Conservation (phyloP, 1,139 yeast genomes). For the Magnusiomyces clavatus region DNA sequence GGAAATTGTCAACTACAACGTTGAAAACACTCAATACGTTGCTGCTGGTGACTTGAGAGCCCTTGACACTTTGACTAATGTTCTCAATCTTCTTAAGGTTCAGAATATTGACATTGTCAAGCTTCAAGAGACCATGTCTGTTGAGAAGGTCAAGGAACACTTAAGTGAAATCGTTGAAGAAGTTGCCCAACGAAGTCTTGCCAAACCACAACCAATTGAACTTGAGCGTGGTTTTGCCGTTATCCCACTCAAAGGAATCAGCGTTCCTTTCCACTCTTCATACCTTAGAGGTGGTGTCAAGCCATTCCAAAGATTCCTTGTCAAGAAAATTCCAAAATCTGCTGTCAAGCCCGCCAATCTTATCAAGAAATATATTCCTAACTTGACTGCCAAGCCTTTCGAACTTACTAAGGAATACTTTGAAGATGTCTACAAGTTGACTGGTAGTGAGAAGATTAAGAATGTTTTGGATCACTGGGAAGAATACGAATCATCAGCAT, state of each 20-base stretch:
- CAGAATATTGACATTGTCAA: slow-evolving; percentile 92
- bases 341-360: slow-evolving; percentile 92
- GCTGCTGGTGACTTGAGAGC: slow-evolving; percentile 98
- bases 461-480: slow-evolving; percentile 93
- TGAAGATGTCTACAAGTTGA: slow-evolving; percentile 87
- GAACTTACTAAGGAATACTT: slow-evolving; percentile 93
- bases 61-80: slow-evolving; percentile 86
- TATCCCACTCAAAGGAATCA: slow-evolving; percentile 95
- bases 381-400: slow-evolving; percentile 96
- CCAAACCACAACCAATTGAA: slow-evolving; percentile 94
- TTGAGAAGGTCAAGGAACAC: slow-evolving; percentile 84
- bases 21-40: slow-evolving; percentile 96
- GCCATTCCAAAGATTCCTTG: slow-evolving; percentile 96
- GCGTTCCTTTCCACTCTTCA: slow-evolving; percentile 98
- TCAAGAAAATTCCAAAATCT: slow-evolving; percentile 90
- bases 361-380: slow-evolving; percentile 94
- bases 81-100: slow-evolving; percentile 81
- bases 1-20: slow-evolving; percentile 97
- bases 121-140: slow-evolving; percentile 69
- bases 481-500: slow-evolving; percentile 40
- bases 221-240: slow-evolving; percentile 97
- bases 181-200: slow-evolving; percentile 68
- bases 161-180: slow-evolving; percentile 80
- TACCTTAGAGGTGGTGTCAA: slow-evolving; percentile 97
- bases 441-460: slow-evolving; percentile 87